Conservation (phyloP, 1,139 yeast species). For the Saccharomyces uvarum region DNA sequence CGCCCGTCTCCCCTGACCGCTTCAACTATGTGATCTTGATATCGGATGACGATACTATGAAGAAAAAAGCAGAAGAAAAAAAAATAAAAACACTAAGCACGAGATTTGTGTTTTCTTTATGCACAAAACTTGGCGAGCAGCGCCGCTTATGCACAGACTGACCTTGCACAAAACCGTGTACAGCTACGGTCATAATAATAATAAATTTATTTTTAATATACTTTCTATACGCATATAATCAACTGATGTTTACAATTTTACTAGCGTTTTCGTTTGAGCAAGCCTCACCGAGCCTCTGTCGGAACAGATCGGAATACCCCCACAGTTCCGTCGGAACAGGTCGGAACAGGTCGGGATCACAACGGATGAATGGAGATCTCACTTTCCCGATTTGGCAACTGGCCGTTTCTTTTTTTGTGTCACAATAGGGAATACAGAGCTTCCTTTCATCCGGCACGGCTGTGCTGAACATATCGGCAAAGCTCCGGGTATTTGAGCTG, state of each 20-base stretch:
- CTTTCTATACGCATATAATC: background rate
- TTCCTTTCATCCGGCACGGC: slow-evolving; percentile 1
- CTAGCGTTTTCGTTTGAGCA: too few relatives aligned
- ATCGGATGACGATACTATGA: slow-evolving; percentile 69
- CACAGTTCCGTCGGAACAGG: background rate
- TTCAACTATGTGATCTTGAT: slow-evolving; percentile 55
- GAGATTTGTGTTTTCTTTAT: slow-evolving; percentile 29
- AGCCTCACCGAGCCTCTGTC: background rate
- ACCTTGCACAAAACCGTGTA: background rate
- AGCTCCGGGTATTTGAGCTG: background rate
- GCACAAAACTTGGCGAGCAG: slow-evolving; percentile 25
- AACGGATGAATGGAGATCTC: background rate
- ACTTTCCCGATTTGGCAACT: background rate
- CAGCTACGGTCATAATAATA: background rate
- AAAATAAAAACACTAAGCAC: slow-evolving; percentile 39
- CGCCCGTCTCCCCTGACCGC: slow-evolving; percentile 15
- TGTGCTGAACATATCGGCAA: background rate
- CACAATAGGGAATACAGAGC: background rate
- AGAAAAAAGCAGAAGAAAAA: slow-evolving; percentile 54
- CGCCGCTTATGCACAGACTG: slow-evolving; percentile 26
- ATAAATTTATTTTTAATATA: background rate
- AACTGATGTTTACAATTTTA: background rate
- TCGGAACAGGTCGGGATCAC: background rate
- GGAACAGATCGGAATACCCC: background rate
- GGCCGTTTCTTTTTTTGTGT: background rate